A percentile compares a stretch with the other conserved stretches of the same genome.
Evolutionary conservation across 345 rosid species (phyloP).

Genomic region (Salix koriyanagi): DNA sequence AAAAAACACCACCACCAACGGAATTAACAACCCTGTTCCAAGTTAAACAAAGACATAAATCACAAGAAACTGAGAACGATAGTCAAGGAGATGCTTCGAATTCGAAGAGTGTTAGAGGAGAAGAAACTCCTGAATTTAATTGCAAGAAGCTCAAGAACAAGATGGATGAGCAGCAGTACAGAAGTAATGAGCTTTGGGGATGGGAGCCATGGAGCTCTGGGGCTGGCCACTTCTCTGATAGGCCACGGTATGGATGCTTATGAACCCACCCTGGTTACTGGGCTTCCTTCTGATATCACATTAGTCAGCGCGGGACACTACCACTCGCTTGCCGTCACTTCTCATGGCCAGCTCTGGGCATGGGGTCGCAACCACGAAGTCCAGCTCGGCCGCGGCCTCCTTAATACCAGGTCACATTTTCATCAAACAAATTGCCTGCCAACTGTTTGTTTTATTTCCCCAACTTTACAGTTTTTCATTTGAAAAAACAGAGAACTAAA

Average conservation of each 20-base stretch:
- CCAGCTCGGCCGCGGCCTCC: constrained; percentile 64
- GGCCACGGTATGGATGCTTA: constrained; percentile 64
- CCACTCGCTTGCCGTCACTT: constrained; percentile 88
- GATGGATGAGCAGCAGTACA: neutral
- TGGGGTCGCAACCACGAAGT: constrained; percentile 89
- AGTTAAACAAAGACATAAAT: no score
- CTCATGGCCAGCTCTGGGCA: constrained; percentile 66
- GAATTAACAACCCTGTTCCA: neutral
- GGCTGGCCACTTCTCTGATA: constrained; percentile 43
- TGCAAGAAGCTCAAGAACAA: neutral
- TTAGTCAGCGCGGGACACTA: constrained; percentile 68
- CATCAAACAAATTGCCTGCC: neutral
- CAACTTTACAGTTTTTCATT: neutral
- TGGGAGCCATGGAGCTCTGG: constrained; percentile 76
- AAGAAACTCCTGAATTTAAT: no score
- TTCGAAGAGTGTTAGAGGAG: neutral
- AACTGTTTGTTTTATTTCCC: constrained; percentile 12
- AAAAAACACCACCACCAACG: no score
- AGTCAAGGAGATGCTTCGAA: neutral
- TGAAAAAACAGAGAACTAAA: no score
- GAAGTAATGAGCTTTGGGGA: constrained; percentile 76
- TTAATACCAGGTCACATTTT: constrained; percentile 35
- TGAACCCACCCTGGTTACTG: constrained; percentile 53
- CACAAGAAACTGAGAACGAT: neutral
- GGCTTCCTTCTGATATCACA: constrained; percentile 55